Evolutionary conservation across 371 early-diverging fungal species (phyloP).

Genomic region (Capillidium rhysosporum): DNA sequence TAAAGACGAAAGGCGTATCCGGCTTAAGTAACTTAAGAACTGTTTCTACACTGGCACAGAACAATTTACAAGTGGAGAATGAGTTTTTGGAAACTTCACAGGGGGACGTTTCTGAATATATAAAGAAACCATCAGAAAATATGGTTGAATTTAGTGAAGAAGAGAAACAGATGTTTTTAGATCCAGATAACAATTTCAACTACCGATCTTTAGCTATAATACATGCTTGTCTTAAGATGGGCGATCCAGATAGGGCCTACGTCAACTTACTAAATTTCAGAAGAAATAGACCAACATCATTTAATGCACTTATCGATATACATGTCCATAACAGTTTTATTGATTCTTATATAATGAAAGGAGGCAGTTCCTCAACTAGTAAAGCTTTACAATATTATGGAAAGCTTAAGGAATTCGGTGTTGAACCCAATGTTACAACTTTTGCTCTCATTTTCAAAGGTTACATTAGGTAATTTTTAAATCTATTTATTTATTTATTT

Average conservation of each 20-base stretch:
- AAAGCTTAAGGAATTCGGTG: conserved; percentile 20
- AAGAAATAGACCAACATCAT: conserved; percentile 36
- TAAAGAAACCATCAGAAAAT: too few species aligned
- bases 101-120: too few species aligned
- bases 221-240: conserved; percentile 53
- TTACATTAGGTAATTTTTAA: conserved; percentile 31
- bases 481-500: background rate
- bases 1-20: too few species aligned
- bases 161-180: too few species aligned
- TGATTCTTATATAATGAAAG: conserved; percentile 38
- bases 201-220: conserved; percentile 25
- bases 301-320: conserved; percentile 43
- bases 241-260: conserved; percentile 56
- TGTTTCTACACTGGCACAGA: too few species aligned
- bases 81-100: too few species aligned
- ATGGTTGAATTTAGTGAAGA: too few species aligned
- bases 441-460: conserved; percentile 58
- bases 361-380: conserved; percentile 22
- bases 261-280: conserved; percentile 45
- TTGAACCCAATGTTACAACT: conserved; percentile 39
- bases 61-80: too few species aligned
- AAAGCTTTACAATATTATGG: conserved; percentile 62
- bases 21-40: too few species aligned
- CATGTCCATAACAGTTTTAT: conserved; percentile 67
- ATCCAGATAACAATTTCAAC: background rate